Evolutionary conservation across 1,139 yeast genomes (phyloP).

Genomic region (Blastobotrys indianensis): DNA sequence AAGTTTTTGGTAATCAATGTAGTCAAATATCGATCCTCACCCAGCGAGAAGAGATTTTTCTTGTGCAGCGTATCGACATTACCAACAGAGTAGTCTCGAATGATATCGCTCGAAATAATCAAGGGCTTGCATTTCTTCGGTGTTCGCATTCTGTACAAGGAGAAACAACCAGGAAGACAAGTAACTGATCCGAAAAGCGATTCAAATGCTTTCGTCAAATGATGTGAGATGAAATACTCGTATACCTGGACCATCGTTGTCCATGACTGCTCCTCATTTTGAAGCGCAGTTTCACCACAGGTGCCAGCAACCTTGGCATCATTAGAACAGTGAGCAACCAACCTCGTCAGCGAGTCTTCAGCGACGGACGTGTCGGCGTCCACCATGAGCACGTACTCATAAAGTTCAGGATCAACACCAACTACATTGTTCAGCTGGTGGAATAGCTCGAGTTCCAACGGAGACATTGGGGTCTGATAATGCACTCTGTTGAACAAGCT

Average conservation of each 20-base stretch:
- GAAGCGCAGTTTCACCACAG: slow-evolving; percentile 39
- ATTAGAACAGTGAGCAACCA: slow-evolving; percentile 36
- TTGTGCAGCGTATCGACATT: slow-evolving; percentile 39
- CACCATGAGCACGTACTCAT: slow-evolving; percentile 37
- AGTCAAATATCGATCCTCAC: slow-evolving; percentile 41
- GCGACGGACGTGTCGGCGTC: slow-evolving; percentile 39
- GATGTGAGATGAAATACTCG: slow-evolving; percentile 40
- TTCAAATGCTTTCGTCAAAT: slow-evolving; percentile 39
- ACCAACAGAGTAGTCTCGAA: slow-evolving; percentile 35
- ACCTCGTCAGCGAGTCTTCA: slow-evolving; percentile 35
- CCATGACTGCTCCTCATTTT: slow-evolving; percentile 36
- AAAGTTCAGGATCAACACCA: slow-evolving; percentile 40
- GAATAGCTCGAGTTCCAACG: slow-evolving; percentile 38
- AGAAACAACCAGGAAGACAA: slow-evolving; percentile 41
- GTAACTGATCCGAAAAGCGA: slow-evolving; percentile 39
- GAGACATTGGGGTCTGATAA: slow-evolving; percentile 36
- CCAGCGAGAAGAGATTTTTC: slow-evolving; percentile 39
- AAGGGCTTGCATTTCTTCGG: slow-evolving; percentile 36
- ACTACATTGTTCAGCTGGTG: slow-evolving; percentile 39
- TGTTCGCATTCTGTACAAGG: slow-evolving; percentile 36
- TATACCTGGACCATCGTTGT: slow-evolving; percentile 41
- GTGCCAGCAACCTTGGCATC: slow-evolving; percentile 37
- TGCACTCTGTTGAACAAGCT: slow-evolving; percentile 38
- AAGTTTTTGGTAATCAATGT: slow-evolving; percentile 38
- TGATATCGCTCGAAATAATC: slow-evolving; percentile 35